phyloP scores from a whole-genome alignment of 1,284 basidiomycete genomes.

The Trametes polyzona region DNA sequence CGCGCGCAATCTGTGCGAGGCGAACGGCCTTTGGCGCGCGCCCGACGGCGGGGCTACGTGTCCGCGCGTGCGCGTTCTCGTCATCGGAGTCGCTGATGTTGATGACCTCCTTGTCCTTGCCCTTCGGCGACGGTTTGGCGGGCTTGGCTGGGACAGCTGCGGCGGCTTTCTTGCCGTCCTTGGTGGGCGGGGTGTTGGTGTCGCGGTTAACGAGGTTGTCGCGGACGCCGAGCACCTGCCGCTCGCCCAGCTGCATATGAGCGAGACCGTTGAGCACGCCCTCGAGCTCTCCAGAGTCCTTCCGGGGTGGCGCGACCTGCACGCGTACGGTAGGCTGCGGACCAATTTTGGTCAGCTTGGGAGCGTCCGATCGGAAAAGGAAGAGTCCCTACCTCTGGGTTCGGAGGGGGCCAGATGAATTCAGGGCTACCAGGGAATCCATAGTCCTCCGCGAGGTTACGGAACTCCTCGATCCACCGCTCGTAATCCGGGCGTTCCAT shows the following conservation, averaged over 20 bases:
- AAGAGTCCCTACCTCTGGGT: slow-evolving; percentile 28
- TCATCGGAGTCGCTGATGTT: slow-evolving; percentile 49
- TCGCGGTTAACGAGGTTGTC: slow-evolving; percentile 34
- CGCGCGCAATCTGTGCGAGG: slow-evolving; percentile 50
- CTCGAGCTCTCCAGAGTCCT: slow-evolving; percentile 40
- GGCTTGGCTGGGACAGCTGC: no score
- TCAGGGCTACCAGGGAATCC: slow-evolving; percentile 61
- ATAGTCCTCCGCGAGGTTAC: slow-evolving; percentile 56
- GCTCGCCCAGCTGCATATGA: slow-evolving; percentile 56
- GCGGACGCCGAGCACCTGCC: slow-evolving; percentile 51
- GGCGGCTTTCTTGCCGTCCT: slow-evolving; percentile 13
- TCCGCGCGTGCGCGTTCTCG: slow-evolving; percentile 33
- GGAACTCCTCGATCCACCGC: slow-evolving; percentile 63
- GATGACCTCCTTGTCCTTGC: slow-evolving; percentile 43
- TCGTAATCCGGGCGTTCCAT: slow-evolving; percentile 68
- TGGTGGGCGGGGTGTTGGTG: slow-evolving; percentile 12
- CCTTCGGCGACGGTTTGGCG: slow-evolving; percentile 20
- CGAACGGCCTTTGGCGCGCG: slow-evolving; percentile 55
- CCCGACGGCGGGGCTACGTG: slow-evolving; percentile 34
- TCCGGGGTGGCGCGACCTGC: slow-evolving; percentile 16
- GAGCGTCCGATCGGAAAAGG: neutral
- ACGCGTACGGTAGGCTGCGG: slow-evolving; percentile 30
- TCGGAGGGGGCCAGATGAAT: slow-evolving; percentile 73
- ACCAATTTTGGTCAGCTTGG: neutral
- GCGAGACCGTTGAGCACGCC: slow-evolving; percentile 60